Percentiles rank a stretch among this genome's conserved stretches.
phyloP scores from a whole-genome alignment of 2,329 filamentous ascomycete species.

The Aspergillus terreus region DNA sequence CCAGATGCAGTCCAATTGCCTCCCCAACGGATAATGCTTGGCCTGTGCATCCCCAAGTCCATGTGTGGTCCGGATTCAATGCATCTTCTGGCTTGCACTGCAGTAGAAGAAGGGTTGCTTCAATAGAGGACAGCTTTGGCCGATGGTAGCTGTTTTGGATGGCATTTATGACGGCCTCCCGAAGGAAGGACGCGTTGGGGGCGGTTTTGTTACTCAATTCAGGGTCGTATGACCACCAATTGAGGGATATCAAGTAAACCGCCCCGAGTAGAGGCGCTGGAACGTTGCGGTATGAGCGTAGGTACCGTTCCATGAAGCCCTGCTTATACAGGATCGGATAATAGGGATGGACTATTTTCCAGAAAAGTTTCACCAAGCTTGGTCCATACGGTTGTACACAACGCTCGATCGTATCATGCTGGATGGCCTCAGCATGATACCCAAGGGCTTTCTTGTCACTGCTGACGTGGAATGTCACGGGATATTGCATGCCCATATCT shows the following conservation, averaged over 20 bases:
- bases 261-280: neutral
- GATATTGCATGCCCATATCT: conserved; percentile 1
- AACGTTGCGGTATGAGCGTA: neutral
- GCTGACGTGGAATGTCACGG: neutral
- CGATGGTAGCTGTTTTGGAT: neutral
- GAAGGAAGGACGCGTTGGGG: neutral
- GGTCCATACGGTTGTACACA: neutral
- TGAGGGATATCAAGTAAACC: neutral
- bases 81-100: conserved; percentile 1
- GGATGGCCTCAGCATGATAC: neutral
- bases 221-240: neutral
- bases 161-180: neutral
- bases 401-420: neutral
- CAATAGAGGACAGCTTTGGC: neutral
- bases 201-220: neutral
- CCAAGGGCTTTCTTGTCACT: neutral
- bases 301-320: neutral
- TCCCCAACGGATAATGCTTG: neutral
- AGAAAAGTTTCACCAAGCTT: neutral
- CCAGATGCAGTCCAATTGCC: neutral
- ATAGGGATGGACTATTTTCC: neutral
- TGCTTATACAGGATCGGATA: neutral
- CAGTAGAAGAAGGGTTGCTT: neutral
- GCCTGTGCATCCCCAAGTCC: neutral
- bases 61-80: neutral